These are phyloP conservation scores for Pichia phayaonensis DNA, from an alignment of 805 yeast genomes.

Conservation along the genomic window DNA sequence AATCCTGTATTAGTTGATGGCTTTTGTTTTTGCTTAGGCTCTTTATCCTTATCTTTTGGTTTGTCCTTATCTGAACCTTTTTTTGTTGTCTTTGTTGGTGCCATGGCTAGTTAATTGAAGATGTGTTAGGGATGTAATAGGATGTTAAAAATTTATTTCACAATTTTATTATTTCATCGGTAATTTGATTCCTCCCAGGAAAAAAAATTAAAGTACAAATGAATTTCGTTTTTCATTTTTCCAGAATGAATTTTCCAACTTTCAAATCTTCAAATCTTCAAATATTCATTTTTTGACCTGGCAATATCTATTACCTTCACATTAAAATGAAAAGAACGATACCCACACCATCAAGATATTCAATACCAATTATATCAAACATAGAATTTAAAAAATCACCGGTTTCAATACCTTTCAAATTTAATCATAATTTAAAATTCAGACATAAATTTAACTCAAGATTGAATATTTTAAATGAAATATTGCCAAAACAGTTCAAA, in stretches of 20 bases:
- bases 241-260: background rate
- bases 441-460: constrained; percentile 20
- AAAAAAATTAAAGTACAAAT: background rate
- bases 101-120: background rate
- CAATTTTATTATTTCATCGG: background rate
- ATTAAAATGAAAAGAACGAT: background rate
- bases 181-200: background rate
- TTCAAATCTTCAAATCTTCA: no score
- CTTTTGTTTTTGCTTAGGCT: constrained; percentile 10
- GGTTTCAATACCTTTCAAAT: constrained; percentile 9
- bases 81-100: background rate
- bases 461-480: constrained; percentile 14
- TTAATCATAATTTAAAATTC: constrained; percentile 12
- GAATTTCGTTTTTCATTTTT: background rate
- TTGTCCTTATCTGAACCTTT: background rate
- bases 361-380: background rate
- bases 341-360: background rate
- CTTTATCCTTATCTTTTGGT: background rate
- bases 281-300: background rate
- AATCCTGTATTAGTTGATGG: constrained; percentile 19
- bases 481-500: constrained; percentile 20
- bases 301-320: background rate
- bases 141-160: background rate
- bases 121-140: background rate
- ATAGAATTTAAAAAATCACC: background rate